Evolutionary conservation across 768 basidiomycete species (phyloP), one percentile per base, ranked within the genome.

Genomic region (Naganishia vaughanmartiniae): DNA sequence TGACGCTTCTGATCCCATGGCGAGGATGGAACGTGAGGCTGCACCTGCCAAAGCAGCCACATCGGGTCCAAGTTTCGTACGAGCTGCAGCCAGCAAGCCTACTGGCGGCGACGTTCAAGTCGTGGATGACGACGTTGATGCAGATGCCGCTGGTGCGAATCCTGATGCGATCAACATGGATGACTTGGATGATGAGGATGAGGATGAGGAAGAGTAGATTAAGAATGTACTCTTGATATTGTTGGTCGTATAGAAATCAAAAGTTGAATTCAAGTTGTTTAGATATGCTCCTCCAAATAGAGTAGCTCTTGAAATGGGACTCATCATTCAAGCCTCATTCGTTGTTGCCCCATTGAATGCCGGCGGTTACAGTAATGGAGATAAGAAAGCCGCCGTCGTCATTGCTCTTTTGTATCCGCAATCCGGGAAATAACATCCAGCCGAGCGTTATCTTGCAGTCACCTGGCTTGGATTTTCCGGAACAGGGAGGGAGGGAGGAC

Each of bases 1-100:
- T 14, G 81, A 78, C 19, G 75, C 81, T 0, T 79, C 77, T 1
- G 93, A 96, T 79, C 87, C 94, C 0, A 96, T 97, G 94, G 90
- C 91, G 5, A 88, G 89, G 39, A 78, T 83, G 73, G 83, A 83
- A 55, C 69, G 80, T n/a, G 74, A 77, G 56, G 55, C 68, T 21
- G 56, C 68, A 34, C 68, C 39, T 36, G 31, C 56, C 12, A 34
- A 71, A 7, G 67, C 72, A 30, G 67, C 54, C 53, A 72, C 57
- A 5, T 66, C 70, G 45, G 76, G 72, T 60, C 78, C 78, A 46
- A 70, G 74, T 28, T 79, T 81, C 65, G 80, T 81, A 10, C 74
- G 79, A 46, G 69, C 56, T 54, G 77, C 78, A 19, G 63, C 79
- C 39, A n/a, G n/a, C n/a, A 74, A 71, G 14, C 72, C 76, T n/a